Percentiles rank a stretch among this genome's conserved stretches.
These are phyloP conservation scores for Begonia masoniana DNA, from an alignment of 306 rosid genomes.

Conservation along the genomic window DNA sequence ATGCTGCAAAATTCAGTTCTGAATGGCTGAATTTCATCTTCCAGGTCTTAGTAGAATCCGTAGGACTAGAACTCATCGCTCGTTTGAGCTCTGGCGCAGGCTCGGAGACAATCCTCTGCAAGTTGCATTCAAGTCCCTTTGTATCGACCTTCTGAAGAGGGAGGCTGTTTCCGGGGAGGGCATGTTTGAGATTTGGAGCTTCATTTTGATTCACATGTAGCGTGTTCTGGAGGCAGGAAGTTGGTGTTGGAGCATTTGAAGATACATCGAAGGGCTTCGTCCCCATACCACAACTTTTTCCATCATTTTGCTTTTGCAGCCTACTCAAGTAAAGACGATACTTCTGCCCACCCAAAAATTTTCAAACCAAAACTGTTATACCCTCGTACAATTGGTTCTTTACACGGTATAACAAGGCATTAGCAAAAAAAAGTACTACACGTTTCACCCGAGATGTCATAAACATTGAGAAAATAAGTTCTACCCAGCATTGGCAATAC, in stretches of 20 bases:
- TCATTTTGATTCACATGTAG: constrained; percentile 35
- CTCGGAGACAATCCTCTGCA: constrained; percentile 33
- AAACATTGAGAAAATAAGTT: no score
- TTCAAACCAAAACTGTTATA: no score
- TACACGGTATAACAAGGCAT: no score
- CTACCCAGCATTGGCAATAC: no score
- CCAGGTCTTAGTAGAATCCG: constrained; percentile 24
- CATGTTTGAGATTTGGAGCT: constrained; percentile 34
- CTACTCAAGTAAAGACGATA: constrained; percentile 90
- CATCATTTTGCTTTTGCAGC: constrained; percentile 64
- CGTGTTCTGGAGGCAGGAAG: constrained; percentile 34
- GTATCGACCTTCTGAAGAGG: constrained; percentile 13
- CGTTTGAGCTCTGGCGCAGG: constrained; percentile 27
- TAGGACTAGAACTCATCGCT: constrained; percentile 17
- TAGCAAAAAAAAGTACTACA: no score
- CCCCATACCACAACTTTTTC: constrained; percentile 46
- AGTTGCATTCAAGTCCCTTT: constrained; percentile 30
- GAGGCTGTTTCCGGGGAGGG: constrained; percentile 29
- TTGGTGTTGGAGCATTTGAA: constrained; percentile 43
- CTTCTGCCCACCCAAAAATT: constrained; percentile 35
- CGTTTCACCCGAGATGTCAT: no score
- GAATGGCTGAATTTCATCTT: constrained; percentile 26
- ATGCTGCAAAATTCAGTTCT: constrained; percentile 33
- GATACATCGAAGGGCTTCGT: constrained; percentile 44
- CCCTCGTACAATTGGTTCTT: no score